These are phyloP conservation scores for Saccharomyces paradoxus DNA, from an alignment of 805 yeast genomes.

Conservation along the genomic window DNA sequence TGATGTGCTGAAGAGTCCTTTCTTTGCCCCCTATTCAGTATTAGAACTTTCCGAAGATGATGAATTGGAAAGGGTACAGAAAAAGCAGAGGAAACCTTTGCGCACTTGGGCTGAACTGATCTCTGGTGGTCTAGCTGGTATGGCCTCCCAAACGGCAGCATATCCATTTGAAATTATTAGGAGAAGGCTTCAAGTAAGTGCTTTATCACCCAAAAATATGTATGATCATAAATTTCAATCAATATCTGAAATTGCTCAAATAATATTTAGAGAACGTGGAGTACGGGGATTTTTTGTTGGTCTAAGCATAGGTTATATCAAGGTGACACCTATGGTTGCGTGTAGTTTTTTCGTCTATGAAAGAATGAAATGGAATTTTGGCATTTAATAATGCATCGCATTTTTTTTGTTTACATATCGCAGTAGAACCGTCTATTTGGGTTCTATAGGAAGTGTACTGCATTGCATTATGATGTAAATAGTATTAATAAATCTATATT, in stretches of 20 bases:
- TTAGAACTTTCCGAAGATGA: slow-evolving; percentile 18
- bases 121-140: slow-evolving; percentile 95
- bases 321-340: slow-evolving; percentile 95
- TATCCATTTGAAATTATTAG: slow-evolving; percentile 94
- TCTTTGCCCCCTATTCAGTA: slow-evolving; percentile 47
- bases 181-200: slow-evolving; percentile 93
- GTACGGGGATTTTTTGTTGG: slow-evolving; percentile 88
- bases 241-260: slow-evolving; percentile 34
- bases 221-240: slow-evolving; percentile 27
- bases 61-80: slow-evolving; percentile 10
- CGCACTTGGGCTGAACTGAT: slow-evolving; percentile 84
- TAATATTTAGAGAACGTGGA: slow-evolving; percentile 69
- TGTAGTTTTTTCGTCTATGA: slow-evolving; percentile 94
- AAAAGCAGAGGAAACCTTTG: slow-evolving; percentile 50
- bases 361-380: slow-evolving; percentile 61
- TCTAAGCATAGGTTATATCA: slow-evolving; percentile 86
- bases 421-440: not conserved
- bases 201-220: slow-evolving; percentile 56
- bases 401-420: not conserved
- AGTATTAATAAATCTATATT: not conserved
- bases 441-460: not conserved
- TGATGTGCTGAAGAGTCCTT: slow-evolving; percentile 66
- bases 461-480: not conserved
- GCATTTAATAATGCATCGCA: slow-evolving; percentile 38
- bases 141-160: slow-evolving; percentile 91